phyloP scores from a whole-genome alignment of 2,329 filamentous ascomycete species.

The Ascochyta pisi region DNA sequence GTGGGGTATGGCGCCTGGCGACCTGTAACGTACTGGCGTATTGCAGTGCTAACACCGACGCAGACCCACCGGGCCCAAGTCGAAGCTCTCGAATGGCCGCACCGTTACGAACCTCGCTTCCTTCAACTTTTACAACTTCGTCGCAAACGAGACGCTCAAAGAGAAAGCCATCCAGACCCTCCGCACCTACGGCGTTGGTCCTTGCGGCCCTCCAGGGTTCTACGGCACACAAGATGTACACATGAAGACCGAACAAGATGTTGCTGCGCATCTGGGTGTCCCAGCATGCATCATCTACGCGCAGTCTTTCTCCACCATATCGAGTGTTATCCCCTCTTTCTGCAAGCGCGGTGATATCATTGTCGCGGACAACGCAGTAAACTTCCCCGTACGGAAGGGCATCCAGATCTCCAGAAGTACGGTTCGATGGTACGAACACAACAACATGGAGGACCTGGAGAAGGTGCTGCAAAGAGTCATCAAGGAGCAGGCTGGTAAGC shows the following conservation, averaged over 20 bases:
- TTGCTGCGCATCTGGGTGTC: slow-evolving; percentile 86
- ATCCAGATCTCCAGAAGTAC: slow-evolving; percentile 91
- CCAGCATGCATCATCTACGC: slow-evolving; percentile 93
- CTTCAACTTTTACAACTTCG: slow-evolving; percentile 98
- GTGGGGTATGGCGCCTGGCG: slow-evolving; percentile 68
- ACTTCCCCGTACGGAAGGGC: slow-evolving; percentile 92
- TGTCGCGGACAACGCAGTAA: slow-evolving; percentile 90
- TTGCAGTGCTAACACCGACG: slow-evolving; percentile 19
- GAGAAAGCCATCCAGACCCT: slow-evolving; percentile 94
- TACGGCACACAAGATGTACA: slow-evolving; percentile 99
- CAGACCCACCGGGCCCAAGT: slow-evolving; percentile 87
- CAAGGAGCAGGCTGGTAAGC: slow-evolving; percentile 87
- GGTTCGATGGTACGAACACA: slow-evolving; percentile 93
- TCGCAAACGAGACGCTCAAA: slow-evolving; percentile 88
- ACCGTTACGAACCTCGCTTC: slow-evolving; percentile 93
- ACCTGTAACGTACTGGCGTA: background rate
- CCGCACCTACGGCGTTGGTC: slow-evolving; percentile 93
- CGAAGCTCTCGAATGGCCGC: slow-evolving; percentile 85
- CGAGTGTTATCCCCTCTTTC: slow-evolving; percentile 95
- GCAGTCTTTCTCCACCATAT: slow-evolving; percentile 94
- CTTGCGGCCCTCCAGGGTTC: slow-evolving; percentile 95
- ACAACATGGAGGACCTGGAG: slow-evolving; percentile 93
- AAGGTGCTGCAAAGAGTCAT: slow-evolving; percentile 82
- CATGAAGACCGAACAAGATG: slow-evolving; percentile 94
- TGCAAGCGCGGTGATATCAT: slow-evolving; percentile 98